Conservation (phyloP, 257 asterid species). For the Eucommia ulmoides region DNA sequence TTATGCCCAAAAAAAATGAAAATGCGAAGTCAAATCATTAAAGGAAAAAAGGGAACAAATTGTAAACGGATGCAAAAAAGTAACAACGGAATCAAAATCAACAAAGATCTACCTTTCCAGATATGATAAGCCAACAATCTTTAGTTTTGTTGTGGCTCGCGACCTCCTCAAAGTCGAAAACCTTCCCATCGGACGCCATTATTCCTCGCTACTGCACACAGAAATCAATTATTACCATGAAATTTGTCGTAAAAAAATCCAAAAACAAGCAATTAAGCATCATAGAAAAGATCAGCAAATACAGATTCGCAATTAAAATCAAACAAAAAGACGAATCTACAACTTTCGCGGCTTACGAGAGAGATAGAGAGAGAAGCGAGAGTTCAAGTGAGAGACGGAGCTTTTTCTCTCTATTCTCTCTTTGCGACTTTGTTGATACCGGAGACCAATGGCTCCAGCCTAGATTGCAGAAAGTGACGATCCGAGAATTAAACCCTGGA, state of each 20-base stretch:
- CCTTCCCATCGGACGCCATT: constrained; percentile 44
- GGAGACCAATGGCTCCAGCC: too few relatives aligned
- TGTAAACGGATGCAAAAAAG: neutral
- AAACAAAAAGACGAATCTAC: neutral
- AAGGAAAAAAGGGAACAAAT: neutral
- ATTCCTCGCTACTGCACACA: constrained; percentile 8
- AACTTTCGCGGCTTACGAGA: neutral
- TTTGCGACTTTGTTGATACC: too few relatives aligned
- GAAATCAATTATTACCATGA: neutral
- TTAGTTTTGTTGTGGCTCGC: constrained; percentile 34
- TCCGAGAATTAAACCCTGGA: neutral
- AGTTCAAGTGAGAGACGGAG: too few relatives aligned
- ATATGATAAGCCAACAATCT: constrained; percentile 51
- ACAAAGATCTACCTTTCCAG: constrained; percentile 35
- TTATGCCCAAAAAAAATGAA: neutral
- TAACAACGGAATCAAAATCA: neutral
- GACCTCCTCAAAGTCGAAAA: constrained; percentile 38
- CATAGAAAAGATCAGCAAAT: neutral
- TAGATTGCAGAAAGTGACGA: too few relatives aligned
- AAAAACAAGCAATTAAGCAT: neutral
- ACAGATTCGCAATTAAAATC: neutral
- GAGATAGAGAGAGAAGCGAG: neutral
- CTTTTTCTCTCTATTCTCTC: too few relatives aligned
- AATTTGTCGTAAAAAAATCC: neutral
- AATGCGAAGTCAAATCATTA: neutral